Evolutionary conservation across 164 flowering plant genomes (phyloP).

Genomic region (Nelumbo lutea): DNA sequence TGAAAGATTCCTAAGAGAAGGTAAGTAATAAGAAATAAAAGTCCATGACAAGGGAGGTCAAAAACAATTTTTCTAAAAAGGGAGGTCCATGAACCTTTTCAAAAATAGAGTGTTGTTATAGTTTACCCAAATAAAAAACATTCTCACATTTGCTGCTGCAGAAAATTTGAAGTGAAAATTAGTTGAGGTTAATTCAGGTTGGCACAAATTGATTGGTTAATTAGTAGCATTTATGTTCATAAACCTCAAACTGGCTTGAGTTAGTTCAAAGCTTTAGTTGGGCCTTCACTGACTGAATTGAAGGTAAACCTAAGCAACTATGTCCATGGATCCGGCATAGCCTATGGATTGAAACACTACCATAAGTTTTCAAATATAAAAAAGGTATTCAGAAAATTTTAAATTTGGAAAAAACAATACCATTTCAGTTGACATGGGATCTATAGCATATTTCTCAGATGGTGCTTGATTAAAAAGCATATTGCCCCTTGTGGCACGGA

Average conservation of each 20-base stretch:
- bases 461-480: slow-evolving; percentile 94
- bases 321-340: no score
- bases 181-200: background rate
- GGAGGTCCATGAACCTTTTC: background rate
- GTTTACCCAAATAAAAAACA: no score
- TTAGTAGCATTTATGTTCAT: background rate
- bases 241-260: background rate
- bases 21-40: no score
- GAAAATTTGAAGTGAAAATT: background rate
- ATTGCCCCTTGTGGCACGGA: slow-evolving; percentile 98
- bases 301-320: background rate
- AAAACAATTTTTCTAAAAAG: background rate
- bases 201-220: background rate
- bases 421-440: slow-evolving; percentile 78
- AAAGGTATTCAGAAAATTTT: background rate
- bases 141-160: background rate
- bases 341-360: no score
- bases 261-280: background rate
- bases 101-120: no score
- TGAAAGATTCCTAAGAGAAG: no score
- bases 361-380: no score
- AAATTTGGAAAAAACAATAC: slow-evolving; percentile 23
- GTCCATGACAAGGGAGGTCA: no score
- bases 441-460: slow-evolving; percentile 72
- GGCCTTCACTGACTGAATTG: background rate